A percentile compares a stretch with the other conserved stretches of the same genome.
phyloP scores from a whole-genome alignment of 2,329 filamentous ascomycete genomes.

The Aspergillus sp. region DNA sequence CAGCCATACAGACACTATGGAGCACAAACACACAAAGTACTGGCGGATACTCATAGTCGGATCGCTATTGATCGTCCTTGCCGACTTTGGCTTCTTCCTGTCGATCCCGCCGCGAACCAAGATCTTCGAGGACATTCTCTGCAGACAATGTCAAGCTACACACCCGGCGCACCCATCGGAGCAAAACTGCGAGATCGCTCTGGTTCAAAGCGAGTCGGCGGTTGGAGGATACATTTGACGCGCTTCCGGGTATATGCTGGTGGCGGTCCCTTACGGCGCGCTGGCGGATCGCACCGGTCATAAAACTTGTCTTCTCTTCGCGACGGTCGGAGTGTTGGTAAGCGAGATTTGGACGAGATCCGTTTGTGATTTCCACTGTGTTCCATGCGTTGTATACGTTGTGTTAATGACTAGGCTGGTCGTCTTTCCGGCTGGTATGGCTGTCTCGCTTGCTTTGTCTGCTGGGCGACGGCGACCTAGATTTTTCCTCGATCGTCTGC shows the following conservation, averaged over 20 bases:
- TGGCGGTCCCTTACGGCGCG: slow-evolving; percentile 24
- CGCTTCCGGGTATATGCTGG: slow-evolving; percentile 22
- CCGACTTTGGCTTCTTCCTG: background rate
- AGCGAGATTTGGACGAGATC: slow-evolving; percentile 20
- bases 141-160: background rate
- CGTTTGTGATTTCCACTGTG: slow-evolving; percentile 17
- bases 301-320: slow-evolving; percentile 18
- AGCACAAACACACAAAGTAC: background rate
- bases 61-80: background rate
- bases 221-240: slow-evolving; percentile 20
- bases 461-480: slow-evolving; percentile 18
- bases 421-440: slow-evolving; percentile 12
- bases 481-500: slow-evolving; percentile 13
- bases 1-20: too few species aligned
- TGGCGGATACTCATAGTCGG: background rate
- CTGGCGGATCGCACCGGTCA: slow-evolving; percentile 25
- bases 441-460: slow-evolving; percentile 23
- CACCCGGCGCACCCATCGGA: background rate
- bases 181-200: slow-evolving; percentile 21
- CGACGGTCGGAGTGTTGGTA: slow-evolving; percentile 14
- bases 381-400: background rate
- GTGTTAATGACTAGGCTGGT: slow-evolving; percentile 2
- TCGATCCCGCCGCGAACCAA: background rate
- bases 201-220: slow-evolving; percentile 26
- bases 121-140: background rate